Evolutionary conservation across 345 rosid genomes (phyloP), one percentile per base, ranked within the genome.

Genomic region (Gossypium herbaceum): DNA sequence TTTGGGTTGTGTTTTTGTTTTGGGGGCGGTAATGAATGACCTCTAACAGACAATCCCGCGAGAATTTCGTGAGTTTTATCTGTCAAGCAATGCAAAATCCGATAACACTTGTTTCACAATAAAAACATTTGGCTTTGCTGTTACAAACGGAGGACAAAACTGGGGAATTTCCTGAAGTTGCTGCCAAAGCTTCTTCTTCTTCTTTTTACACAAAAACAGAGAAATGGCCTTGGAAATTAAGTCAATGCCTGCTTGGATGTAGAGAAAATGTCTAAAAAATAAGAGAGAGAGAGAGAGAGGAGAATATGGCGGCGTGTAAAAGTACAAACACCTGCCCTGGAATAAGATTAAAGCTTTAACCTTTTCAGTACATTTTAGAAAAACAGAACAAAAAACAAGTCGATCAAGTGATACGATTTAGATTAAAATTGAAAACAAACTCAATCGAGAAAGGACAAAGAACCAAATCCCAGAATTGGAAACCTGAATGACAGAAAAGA

Each of bases 401-500:
- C 39, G 12, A 16, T 52, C 9, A 12, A 62, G 44, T 41, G 52
- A 52, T 20, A 44, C 13, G 10, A 3, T 39, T 63, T 39, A 8
- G 15, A 51, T 55, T 12, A 45, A 15, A 52, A 43, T n/a, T 48
- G 24, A 44, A 67, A 73, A 15, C 15, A 54, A 73, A 50, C 51
- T 60, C 19, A 24, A 50, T 51, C 57, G 7, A 74, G 65, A 17
- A 25, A 63, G 12, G 57, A 39, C 20, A 58, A 7, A 68, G 57
- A 13, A 48, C 43, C 3, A 20, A 48, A 24, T 16, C 47, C 61
- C 41, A n/a, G 73, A 20, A 74, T 51, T 56, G 15, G 63, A 79
- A 62, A 75, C 65, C 74, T 29, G 62, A 76, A 72, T 75, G 64
- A 61, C 47, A 45, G 34, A 66, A 80, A 66, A 51, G 70, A 50